These are phyloP conservation scores for Phytophthora uliginosa DNA, from an alignment of 352 stramenopile species.

Conservation along the genomic window DNA sequence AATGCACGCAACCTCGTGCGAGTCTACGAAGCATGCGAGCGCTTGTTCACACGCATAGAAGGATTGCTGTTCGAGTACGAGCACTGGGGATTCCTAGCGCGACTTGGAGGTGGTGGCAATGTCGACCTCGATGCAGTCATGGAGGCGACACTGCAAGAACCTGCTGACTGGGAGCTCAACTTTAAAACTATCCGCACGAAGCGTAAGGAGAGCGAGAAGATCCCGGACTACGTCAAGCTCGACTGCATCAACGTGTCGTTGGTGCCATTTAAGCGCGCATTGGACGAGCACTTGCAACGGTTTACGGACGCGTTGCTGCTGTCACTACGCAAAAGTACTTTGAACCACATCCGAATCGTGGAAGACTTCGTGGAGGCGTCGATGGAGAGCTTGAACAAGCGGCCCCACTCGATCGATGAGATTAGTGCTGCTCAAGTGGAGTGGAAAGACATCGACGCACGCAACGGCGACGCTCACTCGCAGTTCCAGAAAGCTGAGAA, in stretches of 20 bases:
- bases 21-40: slow-evolving; percentile 94
- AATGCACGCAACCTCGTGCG: slow-evolving; percentile 90
- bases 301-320: slow-evolving; percentile 91
- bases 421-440: slow-evolving; percentile 91
- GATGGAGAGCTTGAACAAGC: slow-evolving; percentile 91
- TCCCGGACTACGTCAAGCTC: slow-evolving; percentile 90
- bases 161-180: slow-evolving; percentile 91
- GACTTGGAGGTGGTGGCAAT: slow-evolving; percentile 49
- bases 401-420: slow-evolving; percentile 94
- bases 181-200: slow-evolving; percentile 91
- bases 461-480: slow-evolving; percentile 61
- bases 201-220: slow-evolving; percentile 95
- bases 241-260: slow-evolving; percentile 94
- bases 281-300: slow-evolving; percentile 90
- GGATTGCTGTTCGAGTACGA: slow-evolving; percentile 83
- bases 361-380: slow-evolving; percentile 91
- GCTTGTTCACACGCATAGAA: slow-evolving; percentile 90
- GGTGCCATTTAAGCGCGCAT: slow-evolving; percentile 86
- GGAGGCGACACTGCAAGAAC: slow-evolving; percentile 75
- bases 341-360: slow-evolving; percentile 83
- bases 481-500: slow-evolving; percentile 84
- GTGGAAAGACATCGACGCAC: slow-evolving; percentile 91
- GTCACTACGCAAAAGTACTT: slow-evolving; percentile 83
- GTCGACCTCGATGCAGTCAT: slow-evolving; percentile 86
- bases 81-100: slow-evolving; percentile 76